Evolutionary conservation across 2,329 filamentous ascomycete species (phyloP), one percentile per base, ranked within the genome.

Genomic region (Graphiopsis chlorocephala): DNA sequence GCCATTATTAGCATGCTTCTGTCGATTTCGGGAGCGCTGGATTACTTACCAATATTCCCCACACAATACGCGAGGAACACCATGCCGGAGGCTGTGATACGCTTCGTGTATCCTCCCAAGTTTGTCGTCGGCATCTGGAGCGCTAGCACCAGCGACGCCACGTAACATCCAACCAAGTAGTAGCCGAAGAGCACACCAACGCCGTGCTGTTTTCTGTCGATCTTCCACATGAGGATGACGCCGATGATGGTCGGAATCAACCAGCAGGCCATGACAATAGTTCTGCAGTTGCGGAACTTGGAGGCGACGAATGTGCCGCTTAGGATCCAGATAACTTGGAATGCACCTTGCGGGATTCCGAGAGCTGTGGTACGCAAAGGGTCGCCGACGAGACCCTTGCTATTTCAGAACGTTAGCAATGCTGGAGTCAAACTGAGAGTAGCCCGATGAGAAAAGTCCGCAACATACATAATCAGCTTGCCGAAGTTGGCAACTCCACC

Each of bases 401-500:
- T 56, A 10, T 25, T 33, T 5, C 8, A 26, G n/a, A 20, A 20
- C 15, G 29, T 56, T 31, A 56, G 53, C 15, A 38, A 53, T 4
- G 7, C 8, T 53, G n/a, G 12, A 20, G 38, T 3, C 8, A 12
- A n/a, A 45, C 11, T n/a, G n/a, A n/a, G 20, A 23, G 38, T 12
- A 45, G 38, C 38, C 2, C 10, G 38, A 8, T 31, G 10, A 4
- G n/a, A n/a, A 20, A 1, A 7, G 4, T 42, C 15, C 23, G 2
- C 6, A 23, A 23, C 38, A 10, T 45, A 45, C 53, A 86, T 79
- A 62, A 86, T 85, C 25, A 84, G 77, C 63, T 84, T 85, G 45
- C 82, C 81, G 67, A 86, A 86, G 68, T 83, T 85, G 5, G 84
- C 80, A 10, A 84, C 72, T 0, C 84, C 84, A 3, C 83, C 83